A percentile compares a stretch with the other conserved stretches of the same genome.
Evolutionary conservation across 352 stramenopile genomes (phyloP).

Genomic region (Aphanomyces invadans): DNA sequence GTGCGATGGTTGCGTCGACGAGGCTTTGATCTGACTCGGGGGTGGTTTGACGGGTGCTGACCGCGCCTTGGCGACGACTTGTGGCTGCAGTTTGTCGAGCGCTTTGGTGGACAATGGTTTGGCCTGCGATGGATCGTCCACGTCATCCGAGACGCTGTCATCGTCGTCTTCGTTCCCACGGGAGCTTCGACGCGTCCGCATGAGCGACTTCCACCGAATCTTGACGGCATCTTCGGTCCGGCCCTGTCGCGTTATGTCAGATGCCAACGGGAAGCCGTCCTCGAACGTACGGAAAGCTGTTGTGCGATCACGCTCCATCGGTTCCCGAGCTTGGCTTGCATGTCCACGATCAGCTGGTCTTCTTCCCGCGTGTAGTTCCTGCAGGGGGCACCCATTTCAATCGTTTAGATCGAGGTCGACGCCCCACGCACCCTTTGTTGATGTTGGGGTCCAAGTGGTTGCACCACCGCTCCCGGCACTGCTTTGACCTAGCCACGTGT

Average conservation of each 20-base stretch:
- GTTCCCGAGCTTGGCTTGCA: constrained; percentile 88
- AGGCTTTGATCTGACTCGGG: too few relatives aligned
- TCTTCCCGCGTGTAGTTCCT: constrained; percentile 86
- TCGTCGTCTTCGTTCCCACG: constrained; percentile 60
- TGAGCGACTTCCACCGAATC: constrained; percentile 90
- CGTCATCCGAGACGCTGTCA: constrained; percentile 9
- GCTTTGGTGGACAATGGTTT: neutral
- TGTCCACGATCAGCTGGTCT: constrained; percentile 89
- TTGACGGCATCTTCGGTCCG: constrained; percentile 90
- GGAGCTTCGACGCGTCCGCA: constrained; percentile 54
- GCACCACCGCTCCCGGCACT: constrained; percentile 89
- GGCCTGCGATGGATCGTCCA: neutral
- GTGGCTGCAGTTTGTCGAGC: neutral
- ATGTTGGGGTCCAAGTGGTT: constrained; percentile 90
- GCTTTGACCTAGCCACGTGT: constrained; percentile 69
- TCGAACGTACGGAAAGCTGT: constrained; percentile 59
- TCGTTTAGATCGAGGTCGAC: neutral
- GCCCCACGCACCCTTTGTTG: constrained; percentile 73
- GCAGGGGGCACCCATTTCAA: neutral
- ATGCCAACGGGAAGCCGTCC: too few relatives aligned
- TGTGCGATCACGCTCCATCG: constrained; percentile 90
- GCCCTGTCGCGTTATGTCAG: constrained; percentile 52
- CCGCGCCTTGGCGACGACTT: too few relatives aligned
- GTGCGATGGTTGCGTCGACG: too few relatives aligned
- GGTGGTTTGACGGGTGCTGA: too few relatives aligned